Evolutionary conservation across 2,329 filamentous ascomycete species (phyloP), one percentile per base, ranked within the genome.

Genomic region (Albifimbria verrucaria): DNA sequence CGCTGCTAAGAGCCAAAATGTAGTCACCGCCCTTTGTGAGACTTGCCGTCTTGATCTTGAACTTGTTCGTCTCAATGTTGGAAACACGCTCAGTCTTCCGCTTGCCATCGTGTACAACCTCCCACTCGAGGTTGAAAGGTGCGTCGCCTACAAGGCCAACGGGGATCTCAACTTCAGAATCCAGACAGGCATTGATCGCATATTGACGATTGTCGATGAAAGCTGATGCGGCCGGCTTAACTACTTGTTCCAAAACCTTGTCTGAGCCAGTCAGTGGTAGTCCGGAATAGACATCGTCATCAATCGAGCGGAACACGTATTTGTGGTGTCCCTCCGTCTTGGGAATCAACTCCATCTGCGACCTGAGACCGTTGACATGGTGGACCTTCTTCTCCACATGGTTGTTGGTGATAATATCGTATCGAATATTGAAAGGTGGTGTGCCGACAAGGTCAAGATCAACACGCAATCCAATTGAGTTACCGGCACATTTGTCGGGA

Each of bases 401-500:
- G 6, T 83, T 82, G 50, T 80, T 83, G 62, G 82, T 84, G 52
- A 85, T 80, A 52, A 92, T 80, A 43, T 86, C 86, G 68, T 97
- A 99, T 21, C 79, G 77, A 45, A 99, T 78, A n/a, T 79, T 77
- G 72, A 99, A 99, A 1, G 93, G 93, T 45, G 95, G 93, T 0
- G 92, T 96, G 55, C 94, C 94, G 24, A 93, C 88, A 39, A 99
- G 79, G 66, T 97, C 92, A 48, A 99, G 75, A 64, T 94, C 89
- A 42, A 99, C 90, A 11, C 88, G 83, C 51, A 99, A 80, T 41
- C 94, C 94, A 56, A 99, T 90, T 0, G 94, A 91, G 65, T 92
- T 96, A 47, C 92, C 92, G 32, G 92, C 93, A 68, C 94, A 99
- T 67, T 95, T 96, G 70, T 99, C 94, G 50, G 90, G 89, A 43